phyloP scores from a whole-genome alignment of 1,284 basidiomycete species.

The Trametes polyzona region DNA sequence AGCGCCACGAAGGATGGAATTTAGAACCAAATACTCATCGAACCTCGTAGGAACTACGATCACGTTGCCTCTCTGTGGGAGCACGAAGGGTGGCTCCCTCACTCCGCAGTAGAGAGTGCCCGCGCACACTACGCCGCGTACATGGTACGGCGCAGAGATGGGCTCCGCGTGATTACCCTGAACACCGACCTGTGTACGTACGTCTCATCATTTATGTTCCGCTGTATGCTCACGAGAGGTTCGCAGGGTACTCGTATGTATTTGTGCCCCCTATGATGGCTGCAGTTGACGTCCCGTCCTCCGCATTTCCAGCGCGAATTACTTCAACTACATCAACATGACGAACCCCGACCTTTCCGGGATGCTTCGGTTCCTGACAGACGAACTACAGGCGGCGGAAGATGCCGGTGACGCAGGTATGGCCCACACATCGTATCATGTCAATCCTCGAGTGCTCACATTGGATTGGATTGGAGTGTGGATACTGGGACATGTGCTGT shows the following conservation, averaged over 20 bases:
- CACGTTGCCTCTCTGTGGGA: slow-evolving; percentile 73
- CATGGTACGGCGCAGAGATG: slow-evolving; percentile 68
- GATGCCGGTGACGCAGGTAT: slow-evolving; percentile 69
- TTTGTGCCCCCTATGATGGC: not conserved
- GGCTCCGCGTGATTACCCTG: slow-evolving; percentile 74
- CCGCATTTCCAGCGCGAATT: slow-evolving; percentile 65
- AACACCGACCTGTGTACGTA: slow-evolving; percentile 77
- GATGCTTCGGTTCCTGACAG: slow-evolving; percentile 78
- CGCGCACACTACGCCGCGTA: slow-evolving; percentile 77
- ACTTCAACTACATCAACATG: slow-evolving; percentile 80
- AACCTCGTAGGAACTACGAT: slow-evolving; percentile 81
- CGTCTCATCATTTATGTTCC: not conserved
- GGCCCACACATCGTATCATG: not conserved
- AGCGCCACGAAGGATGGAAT: no score
- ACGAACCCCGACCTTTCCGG: slow-evolving; percentile 72
- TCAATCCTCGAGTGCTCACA: not conserved
- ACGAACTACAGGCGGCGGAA: slow-evolving; percentile 80
- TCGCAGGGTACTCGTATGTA: slow-evolving; percentile 52
- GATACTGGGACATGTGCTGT: slow-evolving; percentile 80
- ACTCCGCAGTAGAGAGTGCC: slow-evolving; percentile 59
- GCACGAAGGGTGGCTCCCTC: slow-evolving; percentile 72
- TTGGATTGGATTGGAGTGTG: slow-evolving; percentile 53
- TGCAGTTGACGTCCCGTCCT: slow-evolving; percentile 4
- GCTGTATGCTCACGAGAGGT: not conserved
- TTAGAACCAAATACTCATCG: no score